A percentile compares a stretch with the other conserved stretches of the same genome.
phyloP scores from a whole-genome alignment of 495 filamentous ascomycete species.

The Barbatosphaeria neglecta region DNA sequence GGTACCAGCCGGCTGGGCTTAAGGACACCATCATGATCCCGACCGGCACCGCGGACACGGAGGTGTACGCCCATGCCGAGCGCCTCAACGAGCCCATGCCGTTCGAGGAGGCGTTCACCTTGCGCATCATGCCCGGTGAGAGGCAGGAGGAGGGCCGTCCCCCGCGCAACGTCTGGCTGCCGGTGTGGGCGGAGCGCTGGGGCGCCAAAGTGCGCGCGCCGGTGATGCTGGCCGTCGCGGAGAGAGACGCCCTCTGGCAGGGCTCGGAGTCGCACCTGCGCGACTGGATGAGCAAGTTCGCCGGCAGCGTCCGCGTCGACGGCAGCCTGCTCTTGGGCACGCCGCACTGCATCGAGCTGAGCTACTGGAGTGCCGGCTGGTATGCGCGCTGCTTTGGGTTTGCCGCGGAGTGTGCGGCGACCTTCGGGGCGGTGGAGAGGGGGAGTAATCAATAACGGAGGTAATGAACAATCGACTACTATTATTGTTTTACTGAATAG shows the following conservation, averaged over 20 bases:
- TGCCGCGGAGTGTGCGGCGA: constrained; percentile 16
- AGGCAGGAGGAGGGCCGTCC: not conserved
- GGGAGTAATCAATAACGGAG: too few relatives aligned
- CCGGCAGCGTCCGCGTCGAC: constrained; percentile 14
- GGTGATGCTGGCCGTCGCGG: constrained; percentile 20
- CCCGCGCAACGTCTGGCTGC: constrained; percentile 7
- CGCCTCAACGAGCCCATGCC: constrained; percentile 14
- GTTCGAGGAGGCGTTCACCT: constrained; percentile 9
- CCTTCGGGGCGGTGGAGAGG: constrained; percentile 2
- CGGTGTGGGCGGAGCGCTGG: constrained; percentile 12
- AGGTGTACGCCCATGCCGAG: constrained; percentile 6
- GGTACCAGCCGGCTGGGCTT: not conserved
- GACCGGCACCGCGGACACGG: constrained; percentile 5
- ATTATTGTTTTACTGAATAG: not conserved
- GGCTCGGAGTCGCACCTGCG: constrained; percentile 15
- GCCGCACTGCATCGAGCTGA: constrained; percentile 25
- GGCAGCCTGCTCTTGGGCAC: constrained; percentile 10
- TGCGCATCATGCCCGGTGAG: not conserved
- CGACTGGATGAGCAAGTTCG: constrained; percentile 12
- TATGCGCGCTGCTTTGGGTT: constrained; percentile 25
- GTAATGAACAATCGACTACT: not conserved
- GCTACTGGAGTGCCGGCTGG: constrained; percentile 20
- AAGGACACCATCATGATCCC: constrained; percentile 18
- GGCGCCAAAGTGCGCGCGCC: constrained; percentile 14
- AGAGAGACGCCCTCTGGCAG: constrained; percentile 16